Conservation (phyloP, 345 rosid genomes). For the Rhodomyrtus tomentosa region DNA sequence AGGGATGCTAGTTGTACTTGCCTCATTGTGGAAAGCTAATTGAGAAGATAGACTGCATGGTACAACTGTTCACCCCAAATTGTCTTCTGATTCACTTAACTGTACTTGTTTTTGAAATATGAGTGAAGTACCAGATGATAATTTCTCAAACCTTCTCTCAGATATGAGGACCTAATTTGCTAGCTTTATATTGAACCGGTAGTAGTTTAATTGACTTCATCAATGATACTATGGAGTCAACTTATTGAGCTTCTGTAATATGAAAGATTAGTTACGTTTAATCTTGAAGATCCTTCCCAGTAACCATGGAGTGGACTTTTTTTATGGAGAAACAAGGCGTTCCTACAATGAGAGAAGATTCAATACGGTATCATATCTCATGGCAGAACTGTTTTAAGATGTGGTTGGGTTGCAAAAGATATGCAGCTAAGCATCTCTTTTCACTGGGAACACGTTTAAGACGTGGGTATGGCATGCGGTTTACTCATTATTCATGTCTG, state of each 20-base stretch:
- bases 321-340: neutral
- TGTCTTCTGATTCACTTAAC: neutral
- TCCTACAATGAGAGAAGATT: neutral
- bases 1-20: neutral
- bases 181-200: neutral
- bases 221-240: neutral
- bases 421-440: neutral
- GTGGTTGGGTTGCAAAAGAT: neutral
- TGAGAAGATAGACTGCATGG: neutral
- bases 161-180: neutral
- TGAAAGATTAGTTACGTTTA: neutral
- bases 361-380: neutral
- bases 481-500: neutral
- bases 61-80: neutral
- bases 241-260: neutral
- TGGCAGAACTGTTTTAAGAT: neutral
- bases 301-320: neutral
- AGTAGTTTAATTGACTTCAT: neutral
- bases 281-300: neutral
- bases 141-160: neutral
- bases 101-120: neutral
- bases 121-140: neutral
- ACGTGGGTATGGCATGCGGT: neutral
- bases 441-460: neutral
- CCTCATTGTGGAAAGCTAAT: neutral